Evolutionary conservation across 169 alveolate species (phyloP).

Genomic region (Cryptosporidium sp.): DNA sequence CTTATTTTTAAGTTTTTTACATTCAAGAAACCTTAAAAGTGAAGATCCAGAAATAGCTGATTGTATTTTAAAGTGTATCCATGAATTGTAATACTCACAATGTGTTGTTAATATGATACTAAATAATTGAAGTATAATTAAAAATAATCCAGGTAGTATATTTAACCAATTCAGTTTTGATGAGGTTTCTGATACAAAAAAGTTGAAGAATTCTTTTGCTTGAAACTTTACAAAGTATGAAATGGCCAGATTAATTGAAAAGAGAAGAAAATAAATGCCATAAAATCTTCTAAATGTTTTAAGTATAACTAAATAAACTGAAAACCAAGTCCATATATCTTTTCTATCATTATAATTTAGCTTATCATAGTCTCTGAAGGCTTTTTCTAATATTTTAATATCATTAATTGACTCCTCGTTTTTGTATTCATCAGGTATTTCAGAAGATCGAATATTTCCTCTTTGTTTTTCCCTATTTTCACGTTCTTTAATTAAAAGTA

Average conservation of each 20-base stretch:
- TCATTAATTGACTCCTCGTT: constrained; percentile 9
- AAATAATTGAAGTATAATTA: constrained; percentile 22
- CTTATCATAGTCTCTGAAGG: constrained; percentile 11
- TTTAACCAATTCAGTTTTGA: neutral
- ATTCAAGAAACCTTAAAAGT: constrained; percentile 30
- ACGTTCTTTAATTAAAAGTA: neutral
- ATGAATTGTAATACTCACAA: constrained; percentile 44
- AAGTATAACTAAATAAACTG: constrained; percentile 8
- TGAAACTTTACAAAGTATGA: constrained; percentile 5
- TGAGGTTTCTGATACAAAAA: constrained; percentile 9
- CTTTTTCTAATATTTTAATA: neutral
- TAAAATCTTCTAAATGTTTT: constrained; percentile 21
- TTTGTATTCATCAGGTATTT: constrained; percentile 15
- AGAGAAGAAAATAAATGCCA: constrained; percentile 32
- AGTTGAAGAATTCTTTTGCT: constrained; percentile 25
- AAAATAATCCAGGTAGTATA: constrained; percentile 9
- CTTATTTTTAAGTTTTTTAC: constrained; percentile 43
- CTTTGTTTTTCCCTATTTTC: constrained; percentile 10
- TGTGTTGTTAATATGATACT: constrained; percentile 55
- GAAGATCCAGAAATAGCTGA: constrained; percentile 74
- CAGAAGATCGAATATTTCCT: constrained; percentile 34
- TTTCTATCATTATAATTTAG: neutral
- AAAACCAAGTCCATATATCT: constrained; percentile 9
- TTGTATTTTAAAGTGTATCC: constrained; percentile 60
- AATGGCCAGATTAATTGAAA: neutral